These are phyloP conservation scores for Garcia nutans DNA, from an alignment of 345 rosid genomes.

Conservation along the genomic window DNA sequence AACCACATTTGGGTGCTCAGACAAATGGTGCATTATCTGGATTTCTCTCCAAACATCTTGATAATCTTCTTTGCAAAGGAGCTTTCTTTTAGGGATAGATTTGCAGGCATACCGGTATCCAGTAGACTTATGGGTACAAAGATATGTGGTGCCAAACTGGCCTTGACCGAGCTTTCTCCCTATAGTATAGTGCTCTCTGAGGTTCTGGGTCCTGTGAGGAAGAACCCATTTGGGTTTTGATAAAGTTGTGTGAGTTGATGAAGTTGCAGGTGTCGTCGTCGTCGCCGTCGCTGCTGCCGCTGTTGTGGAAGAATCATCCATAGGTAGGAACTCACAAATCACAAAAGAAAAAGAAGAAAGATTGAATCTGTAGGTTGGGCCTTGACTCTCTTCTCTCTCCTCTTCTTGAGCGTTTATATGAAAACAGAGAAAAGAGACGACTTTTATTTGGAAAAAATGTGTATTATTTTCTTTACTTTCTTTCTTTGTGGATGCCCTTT, in stretches of 20 bases:
- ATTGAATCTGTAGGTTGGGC: too few relatives aligned
- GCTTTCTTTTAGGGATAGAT: constrained; percentile 75
- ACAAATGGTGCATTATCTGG: constrained; percentile 86
- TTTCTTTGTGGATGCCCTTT: not conserved
- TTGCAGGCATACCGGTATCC: constrained; percentile 64
- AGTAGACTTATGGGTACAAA: constrained; percentile 55
- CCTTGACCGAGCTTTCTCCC: constrained; percentile 74
- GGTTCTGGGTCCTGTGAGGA: constrained; percentile 16
- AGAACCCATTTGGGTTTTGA: constrained; percentile 25
- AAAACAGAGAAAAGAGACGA: not conserved
- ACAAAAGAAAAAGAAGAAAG: too few relatives aligned
- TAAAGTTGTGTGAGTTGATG: not conserved
- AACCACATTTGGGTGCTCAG: constrained; percentile 63
- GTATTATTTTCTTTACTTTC: too few relatives aligned
- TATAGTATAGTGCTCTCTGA: constrained; percentile 40
- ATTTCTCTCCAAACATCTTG: constrained; percentile 84
- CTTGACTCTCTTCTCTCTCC: too few relatives aligned
- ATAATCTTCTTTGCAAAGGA: constrained; percentile 63
- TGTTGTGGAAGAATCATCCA: constrained; percentile 10
- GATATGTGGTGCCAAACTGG: constrained; percentile 71
- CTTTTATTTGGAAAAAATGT: not conserved
- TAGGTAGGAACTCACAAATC: not conserved
- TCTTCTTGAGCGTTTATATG: not conserved
- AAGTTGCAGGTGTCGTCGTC: not conserved
- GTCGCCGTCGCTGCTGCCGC: not conserved